These are phyloP conservation scores for Micromonas commoda DNA, from an alignment of 139 green algal genomes.

Conservation along the genomic window DNA sequence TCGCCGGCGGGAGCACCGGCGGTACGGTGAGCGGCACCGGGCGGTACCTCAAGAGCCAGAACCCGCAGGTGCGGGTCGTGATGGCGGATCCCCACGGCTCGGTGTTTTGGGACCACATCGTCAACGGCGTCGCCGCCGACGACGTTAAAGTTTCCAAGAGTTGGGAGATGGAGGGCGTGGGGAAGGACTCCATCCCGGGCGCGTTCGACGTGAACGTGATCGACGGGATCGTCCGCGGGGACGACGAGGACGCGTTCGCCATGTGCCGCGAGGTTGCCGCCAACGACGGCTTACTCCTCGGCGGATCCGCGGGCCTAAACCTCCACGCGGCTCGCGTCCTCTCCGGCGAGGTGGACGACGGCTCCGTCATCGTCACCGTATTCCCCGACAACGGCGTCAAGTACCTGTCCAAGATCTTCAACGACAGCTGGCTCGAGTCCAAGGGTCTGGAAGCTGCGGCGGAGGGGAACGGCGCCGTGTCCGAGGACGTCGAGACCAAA, in stretches of 20 bases:
- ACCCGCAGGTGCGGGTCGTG: slow-evolving; percentile 9
- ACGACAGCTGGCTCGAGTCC: slow-evolving; percentile 27
- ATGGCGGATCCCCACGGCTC: slow-evolving; percentile 24
- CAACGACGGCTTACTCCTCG: slow-evolving; percentile 24
- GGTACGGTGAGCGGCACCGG: slow-evolving; percentile 40
- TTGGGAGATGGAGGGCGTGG: slow-evolving; percentile 34
- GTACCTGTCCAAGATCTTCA: slow-evolving; percentile 42
- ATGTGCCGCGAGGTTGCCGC: slow-evolving; percentile 6
- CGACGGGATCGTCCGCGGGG: slow-evolving; percentile 12
- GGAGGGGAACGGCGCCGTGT: too few relatives aligned
- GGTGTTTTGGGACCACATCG: slow-evolving; percentile 26
- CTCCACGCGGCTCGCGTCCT: slow-evolving; percentile 21
- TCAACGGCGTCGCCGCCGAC: slow-evolving; percentile 15
- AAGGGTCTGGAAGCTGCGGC: too few relatives aligned
- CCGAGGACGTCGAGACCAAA: too few relatives aligned
- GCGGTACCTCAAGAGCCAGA: slow-evolving; percentile 27
- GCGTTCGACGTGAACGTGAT: slow-evolving; percentile 18
- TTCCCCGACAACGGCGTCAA: slow-evolving; percentile 30
- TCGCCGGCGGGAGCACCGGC: slow-evolving; percentile 33
- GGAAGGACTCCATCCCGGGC: slow-evolving; percentile 33
- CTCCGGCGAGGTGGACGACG: slow-evolving; percentile 1
- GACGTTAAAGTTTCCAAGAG: neutral
- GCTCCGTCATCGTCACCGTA: slow-evolving; percentile 30
- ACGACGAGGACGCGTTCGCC: slow-evolving; percentile 12
- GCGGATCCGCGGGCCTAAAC: slow-evolving; percentile 25